Conservation (phyloP, 1,284 basidiomycete genomes). For the Pseudozyma hubeiensis region DNA sequence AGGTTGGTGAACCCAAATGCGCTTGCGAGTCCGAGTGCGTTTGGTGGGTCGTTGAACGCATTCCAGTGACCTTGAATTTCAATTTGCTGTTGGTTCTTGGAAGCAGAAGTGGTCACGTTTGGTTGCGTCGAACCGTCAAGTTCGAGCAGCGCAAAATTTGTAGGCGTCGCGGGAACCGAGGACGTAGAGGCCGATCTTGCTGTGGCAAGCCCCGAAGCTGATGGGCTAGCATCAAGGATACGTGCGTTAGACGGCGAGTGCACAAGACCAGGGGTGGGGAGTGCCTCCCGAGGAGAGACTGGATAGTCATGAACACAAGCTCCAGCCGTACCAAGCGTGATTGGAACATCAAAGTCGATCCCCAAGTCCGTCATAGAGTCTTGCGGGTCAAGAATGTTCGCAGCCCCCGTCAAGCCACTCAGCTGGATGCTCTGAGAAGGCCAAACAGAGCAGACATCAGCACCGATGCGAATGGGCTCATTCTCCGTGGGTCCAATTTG, state of each 20-base stretch:
- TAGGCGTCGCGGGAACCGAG: conserved; percentile 18
- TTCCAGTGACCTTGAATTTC: too few relatives aligned
- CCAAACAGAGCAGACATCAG: background rate
- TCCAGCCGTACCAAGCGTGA: background rate
- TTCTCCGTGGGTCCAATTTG: background rate
- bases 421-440: conserved; percentile 1
- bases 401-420: background rate
- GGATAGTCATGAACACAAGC: background rate
- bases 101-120: background rate
- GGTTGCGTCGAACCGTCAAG: background rate
- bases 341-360: conserved; percentile 10
- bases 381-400: conserved; percentile 3
- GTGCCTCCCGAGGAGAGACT: conserved; percentile 6
- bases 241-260: conserved; percentile 13
- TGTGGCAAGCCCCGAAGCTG: background rate
- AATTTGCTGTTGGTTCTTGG: background rate
- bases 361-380: background rate
- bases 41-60: too few relatives aligned
- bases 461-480: background rate
- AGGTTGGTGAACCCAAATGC: too few relatives aligned
- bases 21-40: too few relatives aligned
- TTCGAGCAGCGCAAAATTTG: conserved; percentile 5
- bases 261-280: conserved; percentile 15
- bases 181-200: conserved; percentile 5
- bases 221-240: background rate